phyloP scores from a whole-genome alignment of 2,329 filamentous ascomycete genomes.

The Fusarium zealandicum region DNA sequence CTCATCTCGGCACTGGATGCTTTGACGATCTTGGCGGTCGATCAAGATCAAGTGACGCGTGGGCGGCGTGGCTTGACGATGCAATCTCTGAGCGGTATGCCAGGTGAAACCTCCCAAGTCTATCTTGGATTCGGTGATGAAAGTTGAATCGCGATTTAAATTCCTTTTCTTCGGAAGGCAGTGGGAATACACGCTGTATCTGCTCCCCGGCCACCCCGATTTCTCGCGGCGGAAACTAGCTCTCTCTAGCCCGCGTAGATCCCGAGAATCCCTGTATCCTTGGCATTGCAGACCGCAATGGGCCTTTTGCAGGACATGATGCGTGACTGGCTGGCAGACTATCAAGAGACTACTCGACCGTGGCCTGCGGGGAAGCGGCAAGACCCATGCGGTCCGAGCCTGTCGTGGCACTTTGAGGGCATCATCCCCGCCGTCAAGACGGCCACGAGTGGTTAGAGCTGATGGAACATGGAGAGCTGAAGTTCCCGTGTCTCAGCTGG shows the following conservation, averaged over 20 bases:
- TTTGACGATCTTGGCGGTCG: background rate
- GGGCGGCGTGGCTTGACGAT: background rate
- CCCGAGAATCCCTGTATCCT: background rate
- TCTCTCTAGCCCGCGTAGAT: background rate
- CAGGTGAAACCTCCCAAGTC: background rate
- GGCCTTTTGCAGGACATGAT: background rate
- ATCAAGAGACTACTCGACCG: background rate
- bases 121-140: background rate
- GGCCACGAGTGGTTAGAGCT: slow-evolving; percentile 2
- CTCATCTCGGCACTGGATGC: background rate
- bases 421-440: background rate
- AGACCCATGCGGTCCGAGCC: background rate
- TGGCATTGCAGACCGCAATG: background rate
- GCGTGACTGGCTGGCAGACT: background rate
- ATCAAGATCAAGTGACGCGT: slow-evolving; percentile 2
- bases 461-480: slow-evolving; percentile 1
- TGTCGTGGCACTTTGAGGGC: background rate
- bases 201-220: background rate
- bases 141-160: background rate
- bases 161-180: no score
- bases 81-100: background rate
- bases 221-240: background rate
- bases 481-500: slow-evolving; percentile 14
- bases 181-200: no score
- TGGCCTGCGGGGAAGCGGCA: background rate